Evolutionary conservation across 2,329 filamentous ascomycete genomes (phyloP), one percentile per base, ranked within the genome.

Genomic region (Calonectria pteridis): DNA sequence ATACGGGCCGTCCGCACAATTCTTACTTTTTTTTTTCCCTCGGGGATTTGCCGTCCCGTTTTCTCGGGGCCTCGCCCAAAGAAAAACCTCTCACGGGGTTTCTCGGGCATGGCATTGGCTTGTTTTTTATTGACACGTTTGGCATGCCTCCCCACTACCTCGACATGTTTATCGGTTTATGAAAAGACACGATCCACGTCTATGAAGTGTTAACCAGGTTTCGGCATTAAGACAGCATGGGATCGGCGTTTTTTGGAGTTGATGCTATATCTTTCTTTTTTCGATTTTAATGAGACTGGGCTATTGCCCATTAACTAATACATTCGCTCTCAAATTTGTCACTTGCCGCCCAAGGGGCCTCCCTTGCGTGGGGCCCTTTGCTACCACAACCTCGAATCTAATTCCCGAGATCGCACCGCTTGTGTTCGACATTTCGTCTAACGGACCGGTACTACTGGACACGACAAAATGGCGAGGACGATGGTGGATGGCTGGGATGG

Each of bases 221-320:
- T 76, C 79, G 73, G 79, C 79, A 82, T 81, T 67, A 81, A 81
- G 74, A 82, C 76, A 80, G 81, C 82, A 84, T 84, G 76, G 67
- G 71, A 82, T 75, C 67, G 82, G 82, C 80, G 82, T 84, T 81
- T 63, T 58, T 69, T 67, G 78, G 78, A 71, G 74, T 79, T 79
- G 53, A 80, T 79, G 67, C 80, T 76, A 79, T 77, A 75, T 68
- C n/a, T n/a, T 77, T 40, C 71, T 70, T 74, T 75, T 76, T 76
- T 67, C 49, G 69, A 43, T 43, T 63, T 63, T 74, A 68, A 71
- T 68, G 63, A 62, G 40, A 65, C 59, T 31, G 67, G 69, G 66
- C 49, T 65, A 65, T 72, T 49, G 26, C 53, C 66, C 64, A 29
- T 29, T 66, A 66, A 75, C 76, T 80, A 80, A 80, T 80, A 75